phyloP scores from a whole-genome alignment of 192 early-diverging fungal genomes.

The Rhizoclosmatium sp. region DNA sequence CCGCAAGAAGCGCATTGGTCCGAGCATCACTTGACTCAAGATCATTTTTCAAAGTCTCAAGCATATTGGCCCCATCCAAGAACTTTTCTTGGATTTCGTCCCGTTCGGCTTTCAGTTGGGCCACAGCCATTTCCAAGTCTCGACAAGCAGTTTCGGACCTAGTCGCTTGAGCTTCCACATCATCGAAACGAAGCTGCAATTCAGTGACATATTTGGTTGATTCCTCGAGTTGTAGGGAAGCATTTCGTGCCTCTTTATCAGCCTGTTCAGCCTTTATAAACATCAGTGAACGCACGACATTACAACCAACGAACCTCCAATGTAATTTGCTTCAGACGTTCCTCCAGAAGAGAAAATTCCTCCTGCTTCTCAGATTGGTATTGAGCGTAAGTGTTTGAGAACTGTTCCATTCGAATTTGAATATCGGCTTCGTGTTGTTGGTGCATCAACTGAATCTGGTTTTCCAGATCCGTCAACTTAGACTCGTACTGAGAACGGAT shows the following conservation, averaged over 20 bases:
- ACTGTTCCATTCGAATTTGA: conserved; percentile 3
- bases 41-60: conserved; percentile 17
- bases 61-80: conserved; percentile 18
- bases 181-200: not conserved
- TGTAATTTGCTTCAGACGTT: not conserved
- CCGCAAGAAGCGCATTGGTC: not conserved
- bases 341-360: not conserved
- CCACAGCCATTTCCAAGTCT: not conserved
- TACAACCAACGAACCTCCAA: conserved; percentile 4
- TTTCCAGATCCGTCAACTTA: not conserved
- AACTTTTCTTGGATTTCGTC: conserved; percentile 31
- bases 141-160: not conserved
- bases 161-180: not conserved
- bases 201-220: not conserved
- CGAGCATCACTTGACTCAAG: conserved; percentile 4
- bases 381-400: not conserved
- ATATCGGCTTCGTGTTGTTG: conserved; percentile 6
- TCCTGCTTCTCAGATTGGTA: not conserved
- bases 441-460: not conserved
- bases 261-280: not conserved
- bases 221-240: not conserved
- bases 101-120: conserved; percentile 4
- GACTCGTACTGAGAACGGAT: not conserved
- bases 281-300: not conserved
- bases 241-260: not conserved